Percentiles rank a stretch among this genome's conserved stretches.
phyloP scores from a whole-genome alignment of 805 yeast genomes.

The Pichia kluyveri region DNA sequence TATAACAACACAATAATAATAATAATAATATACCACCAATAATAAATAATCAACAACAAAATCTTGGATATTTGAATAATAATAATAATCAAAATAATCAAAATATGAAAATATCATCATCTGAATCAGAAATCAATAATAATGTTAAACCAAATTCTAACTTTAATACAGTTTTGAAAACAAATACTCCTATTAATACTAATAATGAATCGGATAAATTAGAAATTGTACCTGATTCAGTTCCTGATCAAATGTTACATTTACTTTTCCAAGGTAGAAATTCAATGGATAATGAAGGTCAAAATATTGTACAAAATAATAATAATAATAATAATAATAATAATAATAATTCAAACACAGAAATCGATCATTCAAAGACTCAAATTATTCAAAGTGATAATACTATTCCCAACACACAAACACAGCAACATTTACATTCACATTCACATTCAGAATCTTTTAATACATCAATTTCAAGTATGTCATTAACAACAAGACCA shows the following conservation, averaged over 20 bases:
- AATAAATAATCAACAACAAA: too few species aligned
- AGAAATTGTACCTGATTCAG: conserved; percentile 12
- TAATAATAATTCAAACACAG: background rate
- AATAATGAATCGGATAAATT: background rate
- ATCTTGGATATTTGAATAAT: background rate
- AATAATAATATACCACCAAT: background rate
- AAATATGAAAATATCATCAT: background rate
- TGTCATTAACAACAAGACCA: background rate
- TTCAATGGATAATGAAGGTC: background rate
- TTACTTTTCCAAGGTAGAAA: conserved; percentile 42
- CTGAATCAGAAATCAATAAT: background rate
- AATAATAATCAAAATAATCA: background rate
- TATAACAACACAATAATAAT: background rate
- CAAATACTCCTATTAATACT: background rate
- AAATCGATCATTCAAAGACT: background rate
- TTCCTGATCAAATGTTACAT: conserved; percentile 40
- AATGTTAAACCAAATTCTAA: too few species aligned
- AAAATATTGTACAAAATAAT: background rate
- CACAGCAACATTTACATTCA: background rate
- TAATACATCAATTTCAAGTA: conserved; percentile 5
- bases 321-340: background rate
- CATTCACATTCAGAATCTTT: background rate
- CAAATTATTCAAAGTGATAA: too few species aligned
- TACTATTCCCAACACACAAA: too few species aligned
- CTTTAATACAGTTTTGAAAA: background rate